Evolutionary conservation across 129 eudicot species (phyloP).

Genomic region (Heracleum sosnowskyi): DNA sequence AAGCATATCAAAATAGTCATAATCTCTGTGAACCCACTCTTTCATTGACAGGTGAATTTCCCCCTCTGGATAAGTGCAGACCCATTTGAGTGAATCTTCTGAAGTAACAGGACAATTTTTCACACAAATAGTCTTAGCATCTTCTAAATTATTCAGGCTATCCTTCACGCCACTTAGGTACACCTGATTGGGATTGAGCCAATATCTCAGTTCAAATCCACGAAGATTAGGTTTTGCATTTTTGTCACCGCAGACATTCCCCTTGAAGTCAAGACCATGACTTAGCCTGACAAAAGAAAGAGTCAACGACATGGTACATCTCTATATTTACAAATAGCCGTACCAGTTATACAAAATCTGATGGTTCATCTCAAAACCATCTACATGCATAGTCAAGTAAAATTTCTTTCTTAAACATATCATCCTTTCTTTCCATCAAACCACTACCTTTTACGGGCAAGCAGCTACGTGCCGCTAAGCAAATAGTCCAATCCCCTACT

Average conservation of each 20-base stretch:
- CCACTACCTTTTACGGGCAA: background rate
- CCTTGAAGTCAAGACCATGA: conserved; percentile 86
- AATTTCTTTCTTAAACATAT: background rate
- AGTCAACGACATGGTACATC: background rate
- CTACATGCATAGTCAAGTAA: background rate
- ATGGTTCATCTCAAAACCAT: background rate
- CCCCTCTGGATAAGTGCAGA: conserved; percentile 95
- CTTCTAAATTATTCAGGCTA: conserved; percentile 45
- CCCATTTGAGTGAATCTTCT: conserved; percentile 88
- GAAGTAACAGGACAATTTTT: conserved; percentile 87
- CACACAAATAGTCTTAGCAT: conserved; percentile 72
- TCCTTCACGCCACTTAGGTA: conserved; percentile 69
- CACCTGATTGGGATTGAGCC: conserved; percentile 86
- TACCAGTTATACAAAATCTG: background rate
- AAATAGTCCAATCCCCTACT: background rate
- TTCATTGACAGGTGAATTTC: conserved; percentile 57
- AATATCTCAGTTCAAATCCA: conserved; percentile 71
- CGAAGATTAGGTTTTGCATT: conserved; percentile 62
- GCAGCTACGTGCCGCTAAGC: background rate
- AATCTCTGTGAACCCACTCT: conserved; percentile 88
- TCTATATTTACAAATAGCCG: background rate
- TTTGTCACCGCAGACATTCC: conserved; percentile 87
- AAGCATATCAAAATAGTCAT: conserved; percentile 83
- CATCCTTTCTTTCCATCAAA: background rate
- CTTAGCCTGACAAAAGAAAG: conserved; percentile 50